These are phyloP conservation scores for Alternaria sp. DNA, from an alignment of 2,329 filamentous ascomycete genomes.

Conservation along the genomic window DNA sequence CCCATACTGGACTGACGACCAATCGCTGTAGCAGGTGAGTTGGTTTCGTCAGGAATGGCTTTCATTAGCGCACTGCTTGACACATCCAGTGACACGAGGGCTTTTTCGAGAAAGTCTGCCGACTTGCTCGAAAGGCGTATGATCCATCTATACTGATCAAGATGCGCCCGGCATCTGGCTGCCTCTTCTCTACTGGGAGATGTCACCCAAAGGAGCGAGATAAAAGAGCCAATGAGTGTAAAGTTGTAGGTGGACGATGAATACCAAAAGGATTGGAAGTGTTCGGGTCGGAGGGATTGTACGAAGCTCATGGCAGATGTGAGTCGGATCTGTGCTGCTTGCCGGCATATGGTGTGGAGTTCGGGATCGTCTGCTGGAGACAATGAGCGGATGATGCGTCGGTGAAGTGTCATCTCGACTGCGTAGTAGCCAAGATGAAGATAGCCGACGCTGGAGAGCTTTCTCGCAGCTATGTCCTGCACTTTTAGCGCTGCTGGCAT, in stretches of 20 bases:
- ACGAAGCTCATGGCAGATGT: conserved; percentile 55
- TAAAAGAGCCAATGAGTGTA: conserved; percentile 52
- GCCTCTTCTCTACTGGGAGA: conserved; percentile 43
- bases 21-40: background rate
- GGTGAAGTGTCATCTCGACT: conserved; percentile 55
- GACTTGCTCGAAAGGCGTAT: conserved; percentile 52
- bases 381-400: conserved; percentile 50
- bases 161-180: conserved; percentile 42
- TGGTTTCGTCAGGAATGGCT: background rate
- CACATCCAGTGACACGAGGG: conserved; percentile 34
- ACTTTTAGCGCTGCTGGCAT: conserved; percentile 58
- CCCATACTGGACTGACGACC: background rate
- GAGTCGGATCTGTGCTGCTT: conserved; percentile 53
- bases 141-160: conserved; percentile 53
- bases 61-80: conserved; percentile 32
- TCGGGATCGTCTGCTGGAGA: conserved; percentile 36
- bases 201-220: conserved; percentile 49
- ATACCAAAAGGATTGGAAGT: conserved; percentile 58
- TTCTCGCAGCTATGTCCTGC: conserved; percentile 49
- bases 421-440: conserved; percentile 56
- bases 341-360: conserved; percentile 49
- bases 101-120: conserved; percentile 53
- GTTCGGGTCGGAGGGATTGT: conserved; percentile 52
- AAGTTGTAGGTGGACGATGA: conserved; percentile 54
- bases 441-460: conserved; percentile 45